A percentile compares a stretch with the other conserved stretches of the same genome.
Conservation (phyloP, 2,329 filamentous ascomycete species). For the Aspergillus sp. region DNA sequence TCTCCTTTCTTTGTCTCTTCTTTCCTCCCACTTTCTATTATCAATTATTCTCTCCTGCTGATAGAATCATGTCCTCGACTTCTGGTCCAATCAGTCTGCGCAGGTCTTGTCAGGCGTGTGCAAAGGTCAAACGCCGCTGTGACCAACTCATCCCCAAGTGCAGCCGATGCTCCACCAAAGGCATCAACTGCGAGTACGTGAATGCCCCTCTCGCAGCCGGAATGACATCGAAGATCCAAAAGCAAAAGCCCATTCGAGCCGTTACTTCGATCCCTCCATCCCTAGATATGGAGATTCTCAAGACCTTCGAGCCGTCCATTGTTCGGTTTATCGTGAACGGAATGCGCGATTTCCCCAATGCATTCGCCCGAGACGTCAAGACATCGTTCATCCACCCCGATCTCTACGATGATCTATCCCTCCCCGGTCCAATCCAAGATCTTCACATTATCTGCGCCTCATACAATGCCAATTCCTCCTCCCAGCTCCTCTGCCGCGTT, state of each 20-base stretch:
- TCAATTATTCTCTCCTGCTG: no score
- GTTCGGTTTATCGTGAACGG: constrained; percentile 16
- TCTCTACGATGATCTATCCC: constrained; percentile 6
- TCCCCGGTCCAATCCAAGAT: constrained; percentile 11
- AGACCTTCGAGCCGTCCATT: constrained; percentile 13
- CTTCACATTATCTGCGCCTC: constrained; percentile 16
- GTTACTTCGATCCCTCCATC: constrained; percentile 6
- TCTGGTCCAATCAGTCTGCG: constrained; percentile 6
- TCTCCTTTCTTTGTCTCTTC: no score
- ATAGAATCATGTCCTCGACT: no score
- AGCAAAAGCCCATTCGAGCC: background rate
- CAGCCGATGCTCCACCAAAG: constrained; percentile 16
- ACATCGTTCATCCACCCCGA: constrained; percentile 22
- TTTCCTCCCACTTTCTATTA: no score
- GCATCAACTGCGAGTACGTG: constrained; percentile 19
- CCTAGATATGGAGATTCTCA: constrained; percentile 17
- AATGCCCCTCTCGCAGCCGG: constrained; percentile 15
- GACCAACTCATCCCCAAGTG: constrained; percentile 21
- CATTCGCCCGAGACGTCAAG: constrained; percentile 14
- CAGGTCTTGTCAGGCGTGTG: constrained; percentile 23
- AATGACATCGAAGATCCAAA: background rate
- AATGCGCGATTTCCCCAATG: constrained; percentile 11
- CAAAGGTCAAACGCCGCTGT: constrained; percentile 22
- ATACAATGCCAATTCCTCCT: constrained; percentile 4
- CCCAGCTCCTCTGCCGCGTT: background rate